These are phyloP conservation scores for Cystobasidium sp. DNA, from an alignment of 1,284 basidiomycete species.

Conservation along the genomic window DNA sequence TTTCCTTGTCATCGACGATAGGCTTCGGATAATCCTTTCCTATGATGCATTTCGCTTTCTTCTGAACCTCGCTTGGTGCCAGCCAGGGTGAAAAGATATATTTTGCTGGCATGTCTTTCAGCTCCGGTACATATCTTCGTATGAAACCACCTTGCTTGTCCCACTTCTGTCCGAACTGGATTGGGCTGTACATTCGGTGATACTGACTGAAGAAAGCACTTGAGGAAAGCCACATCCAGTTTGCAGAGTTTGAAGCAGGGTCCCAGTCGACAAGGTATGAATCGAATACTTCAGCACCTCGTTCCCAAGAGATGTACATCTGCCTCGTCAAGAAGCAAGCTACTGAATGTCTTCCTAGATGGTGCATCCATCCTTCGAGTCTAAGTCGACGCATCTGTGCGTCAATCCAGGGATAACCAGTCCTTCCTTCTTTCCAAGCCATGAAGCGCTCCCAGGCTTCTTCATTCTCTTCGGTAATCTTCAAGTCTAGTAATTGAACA, in stretches of 20 bases:
- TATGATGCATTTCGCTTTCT: slow-evolving; percentile 58
- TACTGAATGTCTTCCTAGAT: slow-evolving; percentile 60
- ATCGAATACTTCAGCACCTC: slow-evolving; percentile 64
- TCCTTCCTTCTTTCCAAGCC: slow-evolving; percentile 60
- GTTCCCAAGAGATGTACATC: slow-evolving; percentile 65
- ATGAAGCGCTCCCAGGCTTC: slow-evolving; percentile 58
- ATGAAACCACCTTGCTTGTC: slow-evolving; percentile 60
- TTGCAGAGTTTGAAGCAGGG: slow-evolving; percentile 59
- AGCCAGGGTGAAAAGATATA: slow-evolving; percentile 59
- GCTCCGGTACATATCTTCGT: slow-evolving; percentile 61
- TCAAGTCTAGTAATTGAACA: slow-evolving; percentile 47
- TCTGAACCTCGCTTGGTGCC: slow-evolving; percentile 56
- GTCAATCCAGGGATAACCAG: slow-evolving; percentile 63
- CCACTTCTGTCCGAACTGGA: slow-evolving; percentile 59
- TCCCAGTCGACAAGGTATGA: slow-evolving; percentile 58
- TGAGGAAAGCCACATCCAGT: slow-evolving; percentile 63
- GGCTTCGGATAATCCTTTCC: slow-evolving; percentile 59
- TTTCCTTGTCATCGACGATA: slow-evolving; percentile 58
- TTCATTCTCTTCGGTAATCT: slow-evolving; percentile 56
- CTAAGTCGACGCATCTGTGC: slow-evolving; percentile 62
- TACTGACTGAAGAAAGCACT: slow-evolving; percentile 59
- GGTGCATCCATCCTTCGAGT: slow-evolving; percentile 62
- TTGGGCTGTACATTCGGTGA: slow-evolving; percentile 25
- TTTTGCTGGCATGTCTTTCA: slow-evolving; percentile 59
- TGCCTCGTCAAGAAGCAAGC: slow-evolving; percentile 64